A percentile compares a stretch with the other conserved stretches of the same genome.
These are phyloP conservation scores for Cicer bijugum DNA, from an alignment of 306 rosid species.

Conservation along the genomic window DNA sequence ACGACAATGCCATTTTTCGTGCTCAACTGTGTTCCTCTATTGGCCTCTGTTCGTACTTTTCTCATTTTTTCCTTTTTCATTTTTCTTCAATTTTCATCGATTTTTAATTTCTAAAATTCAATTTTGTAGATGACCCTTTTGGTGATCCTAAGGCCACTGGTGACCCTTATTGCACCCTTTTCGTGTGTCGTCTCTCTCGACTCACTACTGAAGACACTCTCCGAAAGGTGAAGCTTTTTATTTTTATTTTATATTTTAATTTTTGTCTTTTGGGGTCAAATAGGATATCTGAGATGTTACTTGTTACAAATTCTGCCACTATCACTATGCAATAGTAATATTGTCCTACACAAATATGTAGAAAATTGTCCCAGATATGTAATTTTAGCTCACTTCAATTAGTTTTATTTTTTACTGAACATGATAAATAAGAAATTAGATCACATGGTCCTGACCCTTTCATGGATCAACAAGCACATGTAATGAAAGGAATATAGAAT, in stretches of 20 bases:
- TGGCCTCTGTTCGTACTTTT: constrained; percentile 59
- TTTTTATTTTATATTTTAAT: neutral
- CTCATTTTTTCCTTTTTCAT: neutral
- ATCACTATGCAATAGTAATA: neutral
- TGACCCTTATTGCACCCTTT: constrained; percentile 80
- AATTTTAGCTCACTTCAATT: neutral
- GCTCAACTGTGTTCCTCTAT: constrained; percentile 83
- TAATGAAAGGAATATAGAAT: neutral
- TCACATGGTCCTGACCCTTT: constrained; percentile 28
- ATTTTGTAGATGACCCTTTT: constrained; percentile 72
- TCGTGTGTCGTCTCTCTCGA: constrained; percentile 78
- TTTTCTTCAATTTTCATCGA: neutral
- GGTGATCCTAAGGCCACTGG: constrained; percentile 79
- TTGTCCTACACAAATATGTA: neutral
- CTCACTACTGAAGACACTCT: constrained; percentile 69
- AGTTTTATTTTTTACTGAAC: constrained; percentile 8
- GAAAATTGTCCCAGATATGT: constrained; percentile 19
- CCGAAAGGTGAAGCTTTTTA: constrained; percentile 51
- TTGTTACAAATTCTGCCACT: neutral
- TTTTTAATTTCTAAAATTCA: constrained; percentile 3
- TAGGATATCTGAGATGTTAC: neutral
- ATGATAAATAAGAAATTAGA: constrained; percentile 6
- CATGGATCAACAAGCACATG: neutral
- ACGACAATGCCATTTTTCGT: constrained; percentile 78
- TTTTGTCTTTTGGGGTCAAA: neutral